A percentile compares a stretch with the other conserved stretches of the same genome.
Evolutionary conservation across 306 rosid genomes (phyloP).

Genomic region (Cucurbita pepo): DNA sequence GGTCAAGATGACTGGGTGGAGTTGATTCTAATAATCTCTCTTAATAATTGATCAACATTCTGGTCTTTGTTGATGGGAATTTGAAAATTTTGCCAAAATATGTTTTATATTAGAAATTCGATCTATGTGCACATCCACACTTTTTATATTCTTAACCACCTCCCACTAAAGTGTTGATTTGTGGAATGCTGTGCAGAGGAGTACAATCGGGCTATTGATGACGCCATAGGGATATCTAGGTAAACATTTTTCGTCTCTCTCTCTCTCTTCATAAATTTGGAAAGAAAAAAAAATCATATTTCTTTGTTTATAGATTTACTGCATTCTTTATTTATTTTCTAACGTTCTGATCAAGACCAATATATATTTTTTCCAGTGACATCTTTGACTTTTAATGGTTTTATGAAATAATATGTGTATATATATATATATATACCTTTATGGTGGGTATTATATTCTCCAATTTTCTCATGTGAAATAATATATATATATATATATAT

Average conservation of each 20-base stretch:
- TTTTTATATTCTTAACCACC: not conserved
- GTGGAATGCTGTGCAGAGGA: slow-evolving; percentile 40
- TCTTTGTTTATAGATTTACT: not conserved
- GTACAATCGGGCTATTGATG: slow-evolving; percentile 52
- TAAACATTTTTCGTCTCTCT: slow-evolving; percentile 10
- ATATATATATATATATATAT: too few relatives aligned
- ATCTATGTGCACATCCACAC: not conserved
- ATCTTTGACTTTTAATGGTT: not conserved
- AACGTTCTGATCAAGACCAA: not conserved
- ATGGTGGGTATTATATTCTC: too few relatives aligned
- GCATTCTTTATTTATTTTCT: not conserved
- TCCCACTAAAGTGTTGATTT: not conserved
- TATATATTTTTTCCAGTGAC: not conserved
- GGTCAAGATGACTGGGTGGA: not conserved
- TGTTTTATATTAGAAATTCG: not conserved
- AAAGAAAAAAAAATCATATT: not conserved
- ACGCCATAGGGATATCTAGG: slow-evolving; percentile 54
- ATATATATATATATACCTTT: too few relatives aligned
- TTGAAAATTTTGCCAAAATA: not conserved
- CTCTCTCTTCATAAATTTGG: not conserved
- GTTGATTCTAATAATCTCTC: not conserved
- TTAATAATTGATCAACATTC: not conserved
- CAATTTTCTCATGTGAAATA: too few relatives aligned
- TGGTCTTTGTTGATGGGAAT: not conserved
- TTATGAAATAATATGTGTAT: not conserved